These are phyloP conservation scores for Ganoderma lingzhi DNA, from an alignment of 1,284 basidiomycete species.

Conservation along the genomic window DNA sequence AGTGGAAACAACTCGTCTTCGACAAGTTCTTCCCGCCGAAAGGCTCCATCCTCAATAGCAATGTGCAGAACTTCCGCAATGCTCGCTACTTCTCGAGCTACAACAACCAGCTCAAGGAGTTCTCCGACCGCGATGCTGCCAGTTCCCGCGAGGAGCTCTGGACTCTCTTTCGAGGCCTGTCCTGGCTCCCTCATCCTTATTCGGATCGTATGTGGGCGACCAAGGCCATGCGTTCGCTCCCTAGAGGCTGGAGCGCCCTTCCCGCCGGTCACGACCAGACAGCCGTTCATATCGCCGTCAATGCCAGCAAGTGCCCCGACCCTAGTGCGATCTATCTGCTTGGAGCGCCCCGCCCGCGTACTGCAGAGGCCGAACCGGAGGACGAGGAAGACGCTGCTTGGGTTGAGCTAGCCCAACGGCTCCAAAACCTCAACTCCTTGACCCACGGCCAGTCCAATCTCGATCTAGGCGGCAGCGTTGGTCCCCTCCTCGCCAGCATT, in stretches of 20 bases:
- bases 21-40: conserved; percentile 1
- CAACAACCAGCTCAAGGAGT: not conserved
- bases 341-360: not conserved
- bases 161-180: not conserved
- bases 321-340: not conserved
- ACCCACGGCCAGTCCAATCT: not conserved
- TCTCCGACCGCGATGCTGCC: not conserved
- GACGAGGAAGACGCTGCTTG: not conserved
- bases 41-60: not conserved
- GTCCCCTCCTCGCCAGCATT: no score
- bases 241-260: not conserved
- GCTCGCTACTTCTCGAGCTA: not conserved
- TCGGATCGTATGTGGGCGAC: not conserved
- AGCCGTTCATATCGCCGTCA: not conserved
- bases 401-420: not conserved
- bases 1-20: not conserved
- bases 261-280: not conserved
- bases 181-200: not conserved
- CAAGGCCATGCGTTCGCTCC: not conserved
- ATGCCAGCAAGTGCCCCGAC: not conserved
- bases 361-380: not conserved
- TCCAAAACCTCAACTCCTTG: not conserved
- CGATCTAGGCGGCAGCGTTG: not conserved
- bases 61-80: not conserved
- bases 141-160: not conserved